Conservation (phyloP, 2,329 filamentous ascomycete genomes). For the Passalora sequoiae region DNA sequence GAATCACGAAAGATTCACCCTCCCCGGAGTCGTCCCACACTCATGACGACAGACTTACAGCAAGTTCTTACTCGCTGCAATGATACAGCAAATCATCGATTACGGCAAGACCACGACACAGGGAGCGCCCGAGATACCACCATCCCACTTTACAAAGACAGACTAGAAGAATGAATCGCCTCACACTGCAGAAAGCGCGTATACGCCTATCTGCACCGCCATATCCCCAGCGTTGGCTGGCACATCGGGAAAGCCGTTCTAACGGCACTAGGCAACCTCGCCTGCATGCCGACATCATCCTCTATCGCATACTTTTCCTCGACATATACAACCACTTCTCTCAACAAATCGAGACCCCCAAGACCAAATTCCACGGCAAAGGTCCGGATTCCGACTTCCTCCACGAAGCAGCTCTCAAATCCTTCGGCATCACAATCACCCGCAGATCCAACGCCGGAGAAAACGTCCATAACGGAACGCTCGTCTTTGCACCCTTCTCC, state of each 20-base stretch:
- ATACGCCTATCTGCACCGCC: not conserved
- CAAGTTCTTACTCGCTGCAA: no score
- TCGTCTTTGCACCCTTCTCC: not conserved
- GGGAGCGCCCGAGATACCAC: no score
- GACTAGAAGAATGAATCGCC: no score
- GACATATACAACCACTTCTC: not conserved
- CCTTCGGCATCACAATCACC: not conserved
- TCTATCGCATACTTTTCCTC: not conserved
- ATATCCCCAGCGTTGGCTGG: not conserved
- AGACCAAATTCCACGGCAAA: not conserved
- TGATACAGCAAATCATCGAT: no score
- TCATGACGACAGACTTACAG: no score
- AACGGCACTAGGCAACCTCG: not conserved
- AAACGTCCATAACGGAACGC: not conserved
- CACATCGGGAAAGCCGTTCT: not conserved
- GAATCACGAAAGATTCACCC: no score
- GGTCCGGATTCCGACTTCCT: not conserved
- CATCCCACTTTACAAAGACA: no score
- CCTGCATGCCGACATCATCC: not conserved
- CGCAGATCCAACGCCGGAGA: not conserved
- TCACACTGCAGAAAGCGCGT: no score
- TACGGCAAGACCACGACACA: no score
- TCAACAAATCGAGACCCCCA: not conserved
- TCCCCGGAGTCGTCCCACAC: no score
- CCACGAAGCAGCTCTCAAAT: not conserved